Evolutionary conservation across 1,284 basidiomycete species (phyloP).

Genomic region (Porogramme epimiltina): DNA sequence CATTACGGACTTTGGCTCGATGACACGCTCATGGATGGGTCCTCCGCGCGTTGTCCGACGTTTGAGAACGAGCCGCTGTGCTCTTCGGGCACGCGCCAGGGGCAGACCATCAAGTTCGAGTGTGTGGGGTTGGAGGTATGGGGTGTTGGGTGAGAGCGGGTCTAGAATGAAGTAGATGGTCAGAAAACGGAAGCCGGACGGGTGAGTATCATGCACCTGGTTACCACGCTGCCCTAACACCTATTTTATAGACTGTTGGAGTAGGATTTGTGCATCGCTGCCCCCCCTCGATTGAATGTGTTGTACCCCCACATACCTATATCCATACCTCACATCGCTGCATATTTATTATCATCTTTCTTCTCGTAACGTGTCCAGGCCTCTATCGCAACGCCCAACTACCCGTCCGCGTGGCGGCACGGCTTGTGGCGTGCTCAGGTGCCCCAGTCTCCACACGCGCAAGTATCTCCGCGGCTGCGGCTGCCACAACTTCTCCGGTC

Average conservation of each 20-base stretch:
- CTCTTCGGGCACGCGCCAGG: conserved; percentile 44
- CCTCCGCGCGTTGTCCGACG: conserved; percentile 82
- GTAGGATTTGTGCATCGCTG: too few species aligned
- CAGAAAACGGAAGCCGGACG: background rate
- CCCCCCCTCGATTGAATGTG: background rate
- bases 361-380: too few species aligned
- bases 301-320: background rate
- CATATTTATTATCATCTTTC: background rate
- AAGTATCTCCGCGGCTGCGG: too few species aligned
- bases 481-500: too few species aligned
- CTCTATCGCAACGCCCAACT: too few species aligned
- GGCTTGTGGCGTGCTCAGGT: too few species aligned
- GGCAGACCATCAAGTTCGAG: conserved; percentile 67
- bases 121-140: conserved; percentile 89
- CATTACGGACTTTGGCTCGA: conserved; percentile 92
- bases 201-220: background rate
- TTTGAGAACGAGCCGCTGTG: conserved; percentile 89
- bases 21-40: conserved; percentile 79
- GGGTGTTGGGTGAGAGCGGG: conserved; percentile 52
- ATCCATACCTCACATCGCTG: background rate
- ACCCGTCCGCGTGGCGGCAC: too few species aligned
- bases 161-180: background rate
- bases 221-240: too few species aligned
- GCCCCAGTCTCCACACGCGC: too few species aligned
- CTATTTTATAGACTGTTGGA: too few species aligned